phyloP scores from a whole-genome alignment of 257 asterid genomes.

The Lycium barbarum region DNA sequence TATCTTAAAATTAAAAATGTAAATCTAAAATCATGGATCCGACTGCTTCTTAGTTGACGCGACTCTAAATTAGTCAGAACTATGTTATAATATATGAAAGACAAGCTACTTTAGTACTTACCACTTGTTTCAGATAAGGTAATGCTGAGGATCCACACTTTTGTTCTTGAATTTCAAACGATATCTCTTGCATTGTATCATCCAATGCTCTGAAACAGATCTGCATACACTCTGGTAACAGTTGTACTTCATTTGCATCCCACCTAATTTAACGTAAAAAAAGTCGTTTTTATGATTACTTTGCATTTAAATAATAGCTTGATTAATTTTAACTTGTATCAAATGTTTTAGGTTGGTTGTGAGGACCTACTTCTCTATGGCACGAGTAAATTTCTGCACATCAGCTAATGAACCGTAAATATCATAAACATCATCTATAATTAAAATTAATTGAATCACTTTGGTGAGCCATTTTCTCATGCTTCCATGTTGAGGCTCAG shows the following conservation, averaged over 20 bases:
- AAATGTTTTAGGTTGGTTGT: not conserved
- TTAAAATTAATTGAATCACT: slow-evolving; percentile 44
- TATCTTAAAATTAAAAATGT: no score
- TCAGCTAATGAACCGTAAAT: slow-evolving; percentile 58
- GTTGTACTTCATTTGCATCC: slow-evolving; percentile 48
- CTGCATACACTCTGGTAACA: slow-evolving; percentile 51
- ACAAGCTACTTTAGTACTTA: slow-evolving; percentile 13
- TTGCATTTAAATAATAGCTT: not conserved
- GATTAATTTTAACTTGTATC: not conserved
- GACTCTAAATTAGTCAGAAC: not conserved
- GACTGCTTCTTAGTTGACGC: no score
- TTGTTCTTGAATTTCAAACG: slow-evolving; percentile 48
- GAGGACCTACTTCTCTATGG: slow-evolving; percentile 46
- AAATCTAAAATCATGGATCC: no score
- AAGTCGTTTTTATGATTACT: not conserved
- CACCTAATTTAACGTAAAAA: slow-evolving; percentile 43
- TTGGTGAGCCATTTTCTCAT: slow-evolving; percentile 66
- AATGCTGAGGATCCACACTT: slow-evolving; percentile 53
- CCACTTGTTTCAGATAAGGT: slow-evolving; percentile 47
- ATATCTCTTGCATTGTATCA: slow-evolving; percentile 47
- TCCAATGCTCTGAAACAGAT: slow-evolving; percentile 49
- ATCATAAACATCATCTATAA: slow-evolving; percentile 63
- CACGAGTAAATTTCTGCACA: slow-evolving; percentile 51
- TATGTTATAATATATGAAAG: not conserved
- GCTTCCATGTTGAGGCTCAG: slow-evolving; percentile 52